Base-by-base conservation (phyloP, 352 stramenopile species). In the Phytophthora multivora region DNA sequence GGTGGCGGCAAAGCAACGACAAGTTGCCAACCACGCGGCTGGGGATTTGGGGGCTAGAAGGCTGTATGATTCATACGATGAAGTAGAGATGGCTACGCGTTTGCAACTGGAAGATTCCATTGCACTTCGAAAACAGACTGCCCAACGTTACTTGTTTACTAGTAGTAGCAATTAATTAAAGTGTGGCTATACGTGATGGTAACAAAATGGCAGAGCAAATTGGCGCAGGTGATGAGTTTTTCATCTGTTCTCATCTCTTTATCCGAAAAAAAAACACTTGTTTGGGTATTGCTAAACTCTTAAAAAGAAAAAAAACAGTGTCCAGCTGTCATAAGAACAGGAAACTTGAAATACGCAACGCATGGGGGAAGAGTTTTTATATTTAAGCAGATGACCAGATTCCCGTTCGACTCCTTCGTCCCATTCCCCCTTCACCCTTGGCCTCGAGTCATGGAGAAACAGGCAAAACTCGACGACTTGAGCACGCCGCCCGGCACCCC, bases 101-200 rank as follows among this genome's bases (percentile, higher is more conserved):
- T 40, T 71, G 25, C 63, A 71, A 59, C 45, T 71, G 19, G 39
- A 71, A 63, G 58, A 59, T n/a, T 67, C 63, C 2, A 46, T 62
- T 23, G 50, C 28, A 3, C 31, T 71, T 16, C 57, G 63, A 16
- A 33, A 47, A 10, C 55, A 71, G 49, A 56, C 62, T 58, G 43
- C 41, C 7, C n/a, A n/a, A 10, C 9, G 41, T 19, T 71, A 18
- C 55, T 66, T 12, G 21, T 6, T n/a, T n/a, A n/a, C n/a, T n/a
- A n/a, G n/a, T n/a, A n/a, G 11, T 51, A 42, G 13, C 28, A 33
- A 4, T 2, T 2, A 23, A 23, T 23, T 23, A 23, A 23, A 23
- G 21, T 23, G 21, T 23, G 21, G 21, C 21, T 23, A 23, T 23
- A 23, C 21, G 21, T 23, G 21, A 4, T 23, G 21, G 21, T 23